phyloP scores from a whole-genome alignment of 176 grass and related monocot species.

The Puya raimondii region DNA sequence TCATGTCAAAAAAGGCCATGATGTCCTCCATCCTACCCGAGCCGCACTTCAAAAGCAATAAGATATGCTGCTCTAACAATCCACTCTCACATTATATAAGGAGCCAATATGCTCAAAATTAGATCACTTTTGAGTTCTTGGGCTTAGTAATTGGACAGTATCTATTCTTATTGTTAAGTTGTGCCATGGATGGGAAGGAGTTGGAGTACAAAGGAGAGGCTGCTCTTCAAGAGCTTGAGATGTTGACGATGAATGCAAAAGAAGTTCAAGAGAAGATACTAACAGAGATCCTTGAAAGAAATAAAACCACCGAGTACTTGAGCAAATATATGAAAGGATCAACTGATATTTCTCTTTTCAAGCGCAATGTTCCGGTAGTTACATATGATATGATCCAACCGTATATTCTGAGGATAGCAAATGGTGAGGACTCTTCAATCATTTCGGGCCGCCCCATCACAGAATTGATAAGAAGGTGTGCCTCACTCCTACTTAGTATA shows the following conservation, averaged over 20 bases:
- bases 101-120: slow-evolving; percentile 18
- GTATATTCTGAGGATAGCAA: slow-evolving; percentile 51
- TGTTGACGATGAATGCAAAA: slow-evolving; percentile 48
- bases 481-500: slow-evolving; percentile 6
- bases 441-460: slow-evolving; percentile 47
- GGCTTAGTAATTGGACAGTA: slow-evolving; percentile 22
- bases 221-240: slow-evolving; percentile 59
- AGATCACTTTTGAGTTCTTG: slow-evolving; percentile 25
- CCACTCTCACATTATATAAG: slow-evolving; percentile 35
- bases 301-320: slow-evolving; percentile 56
- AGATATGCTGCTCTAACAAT: slow-evolving; percentile 30
- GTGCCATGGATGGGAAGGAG: slow-evolving; percentile 39
- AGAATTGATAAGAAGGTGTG: slow-evolving; percentile 58
- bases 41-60: slow-evolving; percentile 16
- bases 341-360: slow-evolving; percentile 44
- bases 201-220: slow-evolving; percentile 41
- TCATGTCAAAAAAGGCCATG: slow-evolving; percentile 31
- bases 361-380: slow-evolving; percentile 45
- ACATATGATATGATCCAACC: slow-evolving; percentile 48
- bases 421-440: slow-evolving; percentile 58
- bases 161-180: slow-evolving; percentile 11
- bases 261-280: slow-evolving; percentile 49
- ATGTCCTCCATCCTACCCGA: slow-evolving; percentile 24
- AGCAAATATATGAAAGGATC: slow-evolving; percentile 56
- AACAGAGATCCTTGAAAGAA: slow-evolving; percentile 50